Evolutionary conservation across 2,329 filamentous ascomycete species (phyloP), one percentile per base, ranked within the genome.

Genomic region (Neoscytalidium dimidiatum): DNA sequence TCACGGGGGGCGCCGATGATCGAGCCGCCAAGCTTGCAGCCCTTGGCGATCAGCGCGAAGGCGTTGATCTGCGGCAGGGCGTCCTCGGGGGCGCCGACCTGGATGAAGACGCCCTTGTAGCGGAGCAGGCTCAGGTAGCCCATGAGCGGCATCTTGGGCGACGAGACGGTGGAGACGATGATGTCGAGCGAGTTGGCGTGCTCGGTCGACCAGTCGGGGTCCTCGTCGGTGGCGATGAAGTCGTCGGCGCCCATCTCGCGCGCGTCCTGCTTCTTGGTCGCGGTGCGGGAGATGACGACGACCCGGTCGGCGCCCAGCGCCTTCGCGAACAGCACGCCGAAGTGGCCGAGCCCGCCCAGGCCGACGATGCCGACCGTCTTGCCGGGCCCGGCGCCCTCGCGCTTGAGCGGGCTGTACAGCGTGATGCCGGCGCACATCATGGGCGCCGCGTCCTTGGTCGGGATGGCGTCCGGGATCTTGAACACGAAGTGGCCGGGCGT

Each of bases 341-440:
- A 87, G 73, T 94, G 90, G 0, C 91, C 90, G 0, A 93, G 77
- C 0, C 91, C 90, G 6, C 91, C 91, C 13, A 94, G 81, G 6
- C 91, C 90, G 13, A 92, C 81, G 62, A 94, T 85, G 0, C 87
- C 91, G 0, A 94, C 89, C 3, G 78, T 82, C 75, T 90, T 91
- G 4, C 90, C 91, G 0, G 89, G 88, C 0, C 91, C 91, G 35
- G 86, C 84, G 1, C 86, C 86, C 38, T 90, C 87, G 29, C 88
- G 84, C 57, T 84, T 84, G 17, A 95, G 77, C 0, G 92, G 91
- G 4, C 85, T 85, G 73, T 86, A 95, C 0, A 89, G 85, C 0
- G 92, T 95, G 61, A 94, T 83, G 1, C 92, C 92, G 1, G 88
- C 92, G 72, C 92, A 94, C 29, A 94, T 82, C 81, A 95, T 87